phyloP scores from a whole-genome alignment of 2,329 filamentous ascomycete genomes.

The Penicillium sumatraense region DNA sequence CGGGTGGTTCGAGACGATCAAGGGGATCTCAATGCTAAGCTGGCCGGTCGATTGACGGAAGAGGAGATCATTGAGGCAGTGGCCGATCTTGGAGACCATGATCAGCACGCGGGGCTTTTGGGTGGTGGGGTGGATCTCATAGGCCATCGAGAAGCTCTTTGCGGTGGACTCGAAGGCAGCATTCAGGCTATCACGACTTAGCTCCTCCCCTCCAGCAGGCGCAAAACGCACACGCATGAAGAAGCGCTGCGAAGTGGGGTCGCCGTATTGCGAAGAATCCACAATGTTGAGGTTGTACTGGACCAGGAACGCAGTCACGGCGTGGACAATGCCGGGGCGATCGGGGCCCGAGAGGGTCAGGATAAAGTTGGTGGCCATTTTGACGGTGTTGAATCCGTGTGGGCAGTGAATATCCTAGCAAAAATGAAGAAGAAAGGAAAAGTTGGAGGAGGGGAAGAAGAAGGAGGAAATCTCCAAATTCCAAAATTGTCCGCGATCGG shows the following conservation, averaged over 20 bases:
- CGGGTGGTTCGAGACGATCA: slow-evolving; percentile 82
- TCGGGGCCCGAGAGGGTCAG: slow-evolving; percentile 84
- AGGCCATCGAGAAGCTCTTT: slow-evolving; percentile 68
- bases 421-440: slow-evolving; percentile 1
- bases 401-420: no score
- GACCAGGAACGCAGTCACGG: slow-evolving; percentile 78
- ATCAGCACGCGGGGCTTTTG: slow-evolving; percentile 78
- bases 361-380: slow-evolving; percentile 63
- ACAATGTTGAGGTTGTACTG: slow-evolving; percentile 77
- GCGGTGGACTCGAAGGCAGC: slow-evolving; percentile 66
- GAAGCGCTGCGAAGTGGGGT: slow-evolving; percentile 74
- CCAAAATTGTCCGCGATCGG: slow-evolving; percentile 13
- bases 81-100: slow-evolving; percentile 89
- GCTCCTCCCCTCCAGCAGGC: slow-evolving; percentile 42
- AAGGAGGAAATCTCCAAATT: slow-evolving; percentile 2
- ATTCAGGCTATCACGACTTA: slow-evolving; percentile 56
- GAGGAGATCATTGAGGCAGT: slow-evolving; percentile 82
- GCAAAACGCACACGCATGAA: slow-evolving; percentile 90
- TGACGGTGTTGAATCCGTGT: slow-evolving; percentile 35
- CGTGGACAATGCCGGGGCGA: slow-evolving; percentile 82
- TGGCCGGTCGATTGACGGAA: slow-evolving; percentile 78
- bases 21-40: slow-evolving; percentile 73
- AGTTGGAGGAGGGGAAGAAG: slow-evolving; percentile 1
- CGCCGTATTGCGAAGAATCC: slow-evolving; percentile 83
- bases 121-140: slow-evolving; percentile 69